Base-by-base conservation (phyloP, 768 basidiomycete genomes). In the Hirschioporus abietinus region DNA sequence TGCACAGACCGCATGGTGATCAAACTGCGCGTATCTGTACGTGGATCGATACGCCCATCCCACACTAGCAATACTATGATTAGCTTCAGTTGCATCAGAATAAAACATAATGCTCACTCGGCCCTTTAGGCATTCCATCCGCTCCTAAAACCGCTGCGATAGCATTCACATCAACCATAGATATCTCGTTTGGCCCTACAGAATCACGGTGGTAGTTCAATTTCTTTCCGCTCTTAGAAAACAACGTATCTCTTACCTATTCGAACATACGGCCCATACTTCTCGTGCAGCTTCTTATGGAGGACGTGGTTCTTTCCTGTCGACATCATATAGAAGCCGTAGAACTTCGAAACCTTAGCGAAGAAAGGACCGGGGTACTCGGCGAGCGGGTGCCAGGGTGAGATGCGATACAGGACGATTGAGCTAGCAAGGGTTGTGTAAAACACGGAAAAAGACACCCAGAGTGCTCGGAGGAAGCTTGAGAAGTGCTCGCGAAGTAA, bases 161-260 rank as follows among this genome's bases (percentile, higher is more conserved):
- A 9, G 80, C 81, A 20, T 76, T 75, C 1, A 75, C 78, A 66
- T 84, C 79, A 52, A 81, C 72, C 63, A 88, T 80, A 0, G 83
- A 86, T 8, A 88, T 67, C 61, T 87, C 87, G 64, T 88, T 88
- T 0, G 85, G 87, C 63, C 85, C 87, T 87, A 63, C 20, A 34
- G 59, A 25, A 64, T 52, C 12, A n/a, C 9, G 67, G 65, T 1
- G 62, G 52, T 20, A 67, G 27, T 34, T n/a, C 64, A 42, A n/a
- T 67, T 58, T 17, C 65, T 20, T 27, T 20, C 59, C 69, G 58
- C 58, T 69, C 62, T n/a, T 23, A 36, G 10, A 60, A 58, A 60
- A 35, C 27, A 52, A n/a, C 12, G 42, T 52, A 20, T 15, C 42
- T 5, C 60, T 2, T 62, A 85, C 87, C 87, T 58, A 85, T 80